A percentile compares a stretch with the other conserved stretches of the same genome.
Evolutionary conservation across 2,329 filamentous ascomycete species (phyloP).

Genomic region (Nemania bipapillata): DNA sequence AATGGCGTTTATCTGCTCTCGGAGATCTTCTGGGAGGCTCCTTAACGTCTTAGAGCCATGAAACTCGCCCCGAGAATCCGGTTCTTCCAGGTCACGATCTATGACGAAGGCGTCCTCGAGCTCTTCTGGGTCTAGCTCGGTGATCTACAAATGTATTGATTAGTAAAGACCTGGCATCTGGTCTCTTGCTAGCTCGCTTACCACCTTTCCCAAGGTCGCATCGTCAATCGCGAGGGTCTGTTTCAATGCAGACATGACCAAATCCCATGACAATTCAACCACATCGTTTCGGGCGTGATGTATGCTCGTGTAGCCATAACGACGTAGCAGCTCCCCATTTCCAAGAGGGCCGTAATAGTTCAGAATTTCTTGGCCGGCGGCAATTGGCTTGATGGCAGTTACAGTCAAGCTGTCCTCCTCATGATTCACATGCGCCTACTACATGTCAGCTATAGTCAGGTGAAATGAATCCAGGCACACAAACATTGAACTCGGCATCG

Average conservation of each 20-base stretch:
- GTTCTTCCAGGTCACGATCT: conserved; percentile 65
- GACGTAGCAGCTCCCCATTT: conserved; percentile 80
- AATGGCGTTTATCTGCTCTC: conserved; percentile 62
- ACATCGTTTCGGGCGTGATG: conserved; percentile 84
- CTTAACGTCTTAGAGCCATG: conserved; percentile 53
- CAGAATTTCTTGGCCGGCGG: conserved; percentile 78
- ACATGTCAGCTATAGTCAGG: conserved; percentile 16
- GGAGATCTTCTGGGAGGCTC: conserved; percentile 62
- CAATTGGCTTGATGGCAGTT: conserved; percentile 74
- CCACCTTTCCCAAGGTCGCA: conserved; percentile 56
- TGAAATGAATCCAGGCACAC: conserved; percentile 40
- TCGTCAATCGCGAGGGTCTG: conserved; percentile 54
- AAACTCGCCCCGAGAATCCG: conserved; percentile 61
- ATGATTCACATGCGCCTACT: conserved; percentile 65
- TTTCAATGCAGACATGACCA: conserved; percentile 63
- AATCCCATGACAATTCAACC: conserved; percentile 75
- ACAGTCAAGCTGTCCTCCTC: conserved; percentile 71
- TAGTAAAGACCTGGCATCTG: conserved; percentile 34
- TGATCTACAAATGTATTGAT: conserved; percentile 52
- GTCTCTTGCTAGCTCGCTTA: conserved; percentile 46
- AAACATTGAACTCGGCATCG: conserved; percentile 85
- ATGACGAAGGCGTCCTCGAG: conserved; percentile 80
- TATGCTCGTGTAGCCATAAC: conserved; percentile 87
- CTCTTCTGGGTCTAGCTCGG: conserved; percentile 69
- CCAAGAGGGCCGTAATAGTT: conserved; percentile 91